phyloP scores from a whole-genome alignment of 2,329 filamentous ascomycete genomes.

The Sclerotinia minor region DNA sequence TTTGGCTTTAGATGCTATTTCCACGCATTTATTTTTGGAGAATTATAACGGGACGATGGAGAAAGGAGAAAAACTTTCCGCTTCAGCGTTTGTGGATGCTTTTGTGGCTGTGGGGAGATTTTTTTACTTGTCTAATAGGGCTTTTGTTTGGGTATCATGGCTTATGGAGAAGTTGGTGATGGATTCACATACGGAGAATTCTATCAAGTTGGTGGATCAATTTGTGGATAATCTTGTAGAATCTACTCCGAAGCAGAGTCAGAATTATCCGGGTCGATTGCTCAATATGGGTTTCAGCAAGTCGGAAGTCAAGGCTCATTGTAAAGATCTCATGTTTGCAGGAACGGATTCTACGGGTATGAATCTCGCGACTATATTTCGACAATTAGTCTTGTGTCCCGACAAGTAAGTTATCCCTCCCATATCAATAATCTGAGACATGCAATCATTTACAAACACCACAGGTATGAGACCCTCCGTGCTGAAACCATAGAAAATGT shows the following conservation, averaged over 20 bases:
- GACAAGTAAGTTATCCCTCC: constrained; percentile 41
- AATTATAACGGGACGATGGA: constrained; percentile 49
- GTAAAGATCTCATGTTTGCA: constrained; percentile 56
- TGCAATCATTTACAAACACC: neutral
- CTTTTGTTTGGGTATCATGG: constrained; percentile 43
- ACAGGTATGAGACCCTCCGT: constrained; percentile 43
- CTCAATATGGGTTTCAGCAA: constrained; percentile 47
- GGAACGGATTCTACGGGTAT: constrained; percentile 55
- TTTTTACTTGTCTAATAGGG: constrained; percentile 51
- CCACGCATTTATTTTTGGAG: constrained; percentile 53
- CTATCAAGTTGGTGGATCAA: constrained; percentile 44
- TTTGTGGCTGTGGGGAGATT: constrained; percentile 56
- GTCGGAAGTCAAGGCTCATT: constrained; percentile 51
- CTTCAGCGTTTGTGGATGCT: constrained; percentile 54
- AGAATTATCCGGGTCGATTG: constrained; percentile 52
- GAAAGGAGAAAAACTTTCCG: constrained; percentile 43
- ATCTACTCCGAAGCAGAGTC: constrained; percentile 40
- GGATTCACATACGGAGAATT: constrained; percentile 43
- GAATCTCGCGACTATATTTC: constrained; percentile 51
- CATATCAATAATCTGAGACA: neutral
- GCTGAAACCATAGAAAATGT: constrained; percentile 41
- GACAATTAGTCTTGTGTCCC: constrained; percentile 48
- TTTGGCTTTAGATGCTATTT: constrained; percentile 55
- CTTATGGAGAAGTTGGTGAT: constrained; percentile 43
- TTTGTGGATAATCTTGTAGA: constrained; percentile 47